These are phyloP conservation scores for Annulohypoxylon maeteangense DNA, from an alignment of 495 filamentous ascomycete species.

Conservation along the genomic window DNA sequence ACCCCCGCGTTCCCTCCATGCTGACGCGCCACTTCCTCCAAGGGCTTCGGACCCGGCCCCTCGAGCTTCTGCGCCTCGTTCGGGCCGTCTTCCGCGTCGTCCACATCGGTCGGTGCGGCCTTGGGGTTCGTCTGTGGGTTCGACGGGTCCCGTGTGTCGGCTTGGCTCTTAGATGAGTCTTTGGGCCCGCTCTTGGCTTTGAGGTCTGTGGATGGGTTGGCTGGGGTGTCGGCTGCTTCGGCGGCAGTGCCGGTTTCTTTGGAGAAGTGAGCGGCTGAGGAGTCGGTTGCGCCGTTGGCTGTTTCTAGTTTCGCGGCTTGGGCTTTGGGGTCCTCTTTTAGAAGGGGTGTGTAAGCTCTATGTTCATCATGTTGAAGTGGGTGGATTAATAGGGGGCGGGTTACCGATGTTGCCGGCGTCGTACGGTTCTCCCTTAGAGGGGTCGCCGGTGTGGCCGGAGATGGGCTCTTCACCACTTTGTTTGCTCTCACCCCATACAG, in stretches of 20 bases:
- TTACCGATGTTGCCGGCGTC: slow-evolving; percentile 66
- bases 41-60: slow-evolving; percentile 55
- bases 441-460: slow-evolving; percentile 63
- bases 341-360: slow-evolving; percentile 16
- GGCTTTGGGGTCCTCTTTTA: slow-evolving; percentile 30
- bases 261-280: slow-evolving; percentile 35
- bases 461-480: slow-evolving; percentile 59
- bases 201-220: slow-evolving; percentile 42
- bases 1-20: slow-evolving; percentile 55
- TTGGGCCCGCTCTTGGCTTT: slow-evolving; percentile 35
- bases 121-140: slow-evolving; percentile 49
- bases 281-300: slow-evolving; percentile 17
- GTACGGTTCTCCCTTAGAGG: slow-evolving; percentile 66
- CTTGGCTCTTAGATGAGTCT: slow-evolving; percentile 52
- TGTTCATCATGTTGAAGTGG: too few species aligned
- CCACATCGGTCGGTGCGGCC: slow-evolving; percentile 41
- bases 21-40: slow-evolving; percentile 54
- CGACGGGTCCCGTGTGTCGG: slow-evolving; percentile 50
- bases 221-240: slow-evolving; percentile 28
- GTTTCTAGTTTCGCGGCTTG: slow-evolving; percentile 24
- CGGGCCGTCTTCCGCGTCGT: slow-evolving; percentile 46
- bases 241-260: slow-evolving; percentile 39
- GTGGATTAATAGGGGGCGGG: not conserved
- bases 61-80: slow-evolving; percentile 50
- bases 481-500: slow-evolving; percentile 61